phyloP scores from a whole-genome alignment of 257 asterid species.

The Solanum habrochaites region DNA sequence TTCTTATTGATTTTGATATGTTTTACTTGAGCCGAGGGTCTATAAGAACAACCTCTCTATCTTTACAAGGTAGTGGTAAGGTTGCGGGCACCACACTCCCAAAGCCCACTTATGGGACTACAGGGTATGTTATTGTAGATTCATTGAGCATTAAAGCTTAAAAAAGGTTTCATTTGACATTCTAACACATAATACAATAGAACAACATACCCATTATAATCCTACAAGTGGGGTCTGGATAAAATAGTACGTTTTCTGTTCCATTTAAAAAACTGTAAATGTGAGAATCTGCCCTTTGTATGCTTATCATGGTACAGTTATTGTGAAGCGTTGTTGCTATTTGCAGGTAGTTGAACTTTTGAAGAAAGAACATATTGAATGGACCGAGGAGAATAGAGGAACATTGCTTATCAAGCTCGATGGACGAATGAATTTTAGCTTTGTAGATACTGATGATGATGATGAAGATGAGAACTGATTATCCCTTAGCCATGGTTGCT shows the following conservation, averaged over 20 bases:
- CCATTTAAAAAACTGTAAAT: background rate
- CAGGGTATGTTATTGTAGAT: background rate
- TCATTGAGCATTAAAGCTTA: background rate
- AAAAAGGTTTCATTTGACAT: background rate
- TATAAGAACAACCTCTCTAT: background rate
- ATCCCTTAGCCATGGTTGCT: background rate
- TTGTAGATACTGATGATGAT: conserved; percentile 52
- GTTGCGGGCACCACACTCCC: background rate
- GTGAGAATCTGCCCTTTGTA: background rate
- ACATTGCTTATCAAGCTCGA: conserved; percentile 60
- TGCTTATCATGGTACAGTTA: background rate
- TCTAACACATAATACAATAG: background rate
- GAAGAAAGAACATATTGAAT: conserved; percentile 51
- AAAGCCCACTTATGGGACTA: background rate
- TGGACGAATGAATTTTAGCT: conserved; percentile 56
- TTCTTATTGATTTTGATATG: background rate
- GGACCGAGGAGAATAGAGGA: conserved; percentile 80
- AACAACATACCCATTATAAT: background rate
- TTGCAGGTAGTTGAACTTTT: conserved; percentile 59
- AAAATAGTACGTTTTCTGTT: background rate
- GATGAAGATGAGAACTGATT: conserved; percentile 41
- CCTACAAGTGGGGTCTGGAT: background rate
- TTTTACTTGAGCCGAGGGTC: background rate
- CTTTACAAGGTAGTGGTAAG: background rate
- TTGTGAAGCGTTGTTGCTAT: background rate